These are phyloP conservation scores for Boletus subparvulus DNA, from an alignment of 768 basidiomycete species.

Conservation along the genomic window DNA sequence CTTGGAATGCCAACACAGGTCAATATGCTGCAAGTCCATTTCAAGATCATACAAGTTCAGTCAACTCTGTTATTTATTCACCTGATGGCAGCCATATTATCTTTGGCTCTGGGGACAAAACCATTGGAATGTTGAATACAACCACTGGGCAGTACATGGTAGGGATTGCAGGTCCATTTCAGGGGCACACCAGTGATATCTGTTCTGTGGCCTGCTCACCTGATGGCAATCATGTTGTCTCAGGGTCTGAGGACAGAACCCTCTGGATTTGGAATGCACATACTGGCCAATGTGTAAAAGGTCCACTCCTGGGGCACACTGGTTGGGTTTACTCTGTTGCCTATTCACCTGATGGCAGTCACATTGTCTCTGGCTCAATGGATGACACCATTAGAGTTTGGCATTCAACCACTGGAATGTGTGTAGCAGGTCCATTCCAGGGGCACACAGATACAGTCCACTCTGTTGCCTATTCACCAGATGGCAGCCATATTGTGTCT, in stretches of 20 bases:
- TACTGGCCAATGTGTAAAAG: slow-evolving; percentile 6
- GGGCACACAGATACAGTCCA: slow-evolving; percentile 18
- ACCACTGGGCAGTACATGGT: not conserved
- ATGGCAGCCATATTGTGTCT: slow-evolving; percentile 22
- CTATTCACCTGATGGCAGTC: slow-evolving; percentile 30
- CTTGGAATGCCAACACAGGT: slow-evolving; percentile 13
- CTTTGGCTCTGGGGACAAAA: slow-evolving; percentile 7
- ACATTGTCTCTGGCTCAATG: slow-evolving; percentile 19
- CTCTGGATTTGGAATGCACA: slow-evolving; percentile 13
- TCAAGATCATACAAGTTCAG: not conserved
- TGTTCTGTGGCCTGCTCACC: slow-evolving; percentile 13
- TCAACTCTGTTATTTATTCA: slow-evolving; percentile 12
- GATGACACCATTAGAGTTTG: slow-evolving; percentile 27
- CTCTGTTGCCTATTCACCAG: slow-evolving; percentile 24
- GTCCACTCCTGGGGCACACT: slow-evolving; percentile 5
- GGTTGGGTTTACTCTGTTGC: slow-evolving; percentile 12
- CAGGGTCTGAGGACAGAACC: slow-evolving; percentile 3
- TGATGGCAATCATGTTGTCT: slow-evolving; percentile 13
- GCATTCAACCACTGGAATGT: slow-evolving; percentile 13
- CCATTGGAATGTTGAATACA: slow-evolving; percentile 9
- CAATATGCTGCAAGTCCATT: not conserved
- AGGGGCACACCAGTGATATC: not conserved
- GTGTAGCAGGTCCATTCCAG: slow-evolving; percentile 18
- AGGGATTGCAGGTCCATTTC: not conserved
- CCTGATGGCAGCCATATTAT: slow-evolving; percentile 22